Conservation (phyloP, 2,329 filamentous ascomycete species). For the Phialophora tarda region DNA sequence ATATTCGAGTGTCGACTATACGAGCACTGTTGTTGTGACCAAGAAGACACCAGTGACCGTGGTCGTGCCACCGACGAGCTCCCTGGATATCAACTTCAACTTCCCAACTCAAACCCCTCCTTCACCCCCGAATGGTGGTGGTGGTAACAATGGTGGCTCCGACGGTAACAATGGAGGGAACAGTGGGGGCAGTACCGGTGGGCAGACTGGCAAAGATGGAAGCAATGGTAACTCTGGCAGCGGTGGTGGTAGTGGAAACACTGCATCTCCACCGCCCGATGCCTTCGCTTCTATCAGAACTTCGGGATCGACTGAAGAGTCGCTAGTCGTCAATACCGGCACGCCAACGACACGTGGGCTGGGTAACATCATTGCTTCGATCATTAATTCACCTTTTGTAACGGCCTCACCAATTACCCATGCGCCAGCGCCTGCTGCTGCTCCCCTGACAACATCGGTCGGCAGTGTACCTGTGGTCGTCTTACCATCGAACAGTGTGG, state of each 20-base stretch:
- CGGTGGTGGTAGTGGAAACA: constrained; percentile 1
- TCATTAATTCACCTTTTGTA: constrained; percentile 35
- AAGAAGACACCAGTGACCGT: constrained; percentile 40
- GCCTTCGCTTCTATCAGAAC: constrained; percentile 9
- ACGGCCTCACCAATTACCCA: constrained; percentile 13
- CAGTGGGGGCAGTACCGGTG: constrained; percentile 7
- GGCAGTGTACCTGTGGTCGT: constrained; percentile 35
- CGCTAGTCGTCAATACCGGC: constrained; percentile 15
- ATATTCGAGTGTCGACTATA: constrained; percentile 35
- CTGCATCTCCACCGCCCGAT: not conserved
- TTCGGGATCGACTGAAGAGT: constrained; percentile 10
- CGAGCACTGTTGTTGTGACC: constrained; percentile 39
- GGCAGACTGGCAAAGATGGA: not conserved
- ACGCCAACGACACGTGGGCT: constrained; percentile 22
- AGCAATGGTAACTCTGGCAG: constrained; percentile 11
- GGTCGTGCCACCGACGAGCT: constrained; percentile 23
- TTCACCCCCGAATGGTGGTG: not conserved
- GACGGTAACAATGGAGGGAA: constrained; percentile 21
- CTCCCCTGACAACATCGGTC: constrained; percentile 30
- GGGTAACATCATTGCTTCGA: constrained; percentile 37
- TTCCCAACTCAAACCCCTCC: constrained; percentile 15
- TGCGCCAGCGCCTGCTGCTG: constrained; percentile 4
- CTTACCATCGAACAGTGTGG: constrained; percentile 30
- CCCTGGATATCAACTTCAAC: constrained; percentile 31
- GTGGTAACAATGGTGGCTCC: constrained; percentile 9